Percentiles rank a stretch among this genome's conserved stretches.
phyloP scores from a whole-genome alignment of 2,329 filamentous ascomycete species.

The Didymella segeticola region DNA sequence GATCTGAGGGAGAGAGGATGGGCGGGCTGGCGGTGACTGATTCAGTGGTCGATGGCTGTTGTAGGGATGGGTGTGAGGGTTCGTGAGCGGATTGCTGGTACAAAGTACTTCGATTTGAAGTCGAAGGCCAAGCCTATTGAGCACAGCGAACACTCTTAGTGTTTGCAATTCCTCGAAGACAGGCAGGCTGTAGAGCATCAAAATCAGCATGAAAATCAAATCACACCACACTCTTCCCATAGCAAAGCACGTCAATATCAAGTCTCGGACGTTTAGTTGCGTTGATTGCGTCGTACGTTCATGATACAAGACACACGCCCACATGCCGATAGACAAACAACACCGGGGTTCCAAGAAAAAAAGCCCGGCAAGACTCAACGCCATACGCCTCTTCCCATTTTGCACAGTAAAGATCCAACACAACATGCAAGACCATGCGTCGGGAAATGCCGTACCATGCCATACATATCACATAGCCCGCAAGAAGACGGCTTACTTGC shows the following conservation, averaged over 20 bases:
- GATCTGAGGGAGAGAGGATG: no score
- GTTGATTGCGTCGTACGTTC: conserved; percentile 16
- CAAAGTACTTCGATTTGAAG: no score
- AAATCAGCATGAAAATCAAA: not conserved
- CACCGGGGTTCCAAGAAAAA: conserved; percentile 4
- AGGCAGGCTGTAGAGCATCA: no score
- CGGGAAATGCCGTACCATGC: conserved; percentile 14
- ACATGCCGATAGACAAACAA: conserved; percentile 15
- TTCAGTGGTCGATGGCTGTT: no score
- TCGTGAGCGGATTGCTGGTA: no score
- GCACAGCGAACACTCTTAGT: no score
- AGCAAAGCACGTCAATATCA: not conserved
- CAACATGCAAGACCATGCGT: conserved; percentile 14
- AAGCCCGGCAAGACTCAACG: conserved; percentile 19
- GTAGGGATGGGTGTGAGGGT: no score
- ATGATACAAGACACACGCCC: conserved; percentile 11
- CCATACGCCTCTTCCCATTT: conserved; percentile 28
- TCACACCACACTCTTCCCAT: not conserved
- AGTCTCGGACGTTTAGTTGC: conserved; percentile 15
- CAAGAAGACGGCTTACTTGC: conserved; percentile 54
- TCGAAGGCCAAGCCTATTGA: no score
- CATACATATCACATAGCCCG: conserved; percentile 10
- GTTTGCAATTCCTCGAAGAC: no score
- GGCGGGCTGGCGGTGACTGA: no score
- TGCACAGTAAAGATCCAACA: conserved; percentile 25